These are phyloP conservation scores for Sordariomycetes sp. DNA, from an alignment of 2,329 filamentous ascomycete genomes.

Conservation along the genomic window DNA sequence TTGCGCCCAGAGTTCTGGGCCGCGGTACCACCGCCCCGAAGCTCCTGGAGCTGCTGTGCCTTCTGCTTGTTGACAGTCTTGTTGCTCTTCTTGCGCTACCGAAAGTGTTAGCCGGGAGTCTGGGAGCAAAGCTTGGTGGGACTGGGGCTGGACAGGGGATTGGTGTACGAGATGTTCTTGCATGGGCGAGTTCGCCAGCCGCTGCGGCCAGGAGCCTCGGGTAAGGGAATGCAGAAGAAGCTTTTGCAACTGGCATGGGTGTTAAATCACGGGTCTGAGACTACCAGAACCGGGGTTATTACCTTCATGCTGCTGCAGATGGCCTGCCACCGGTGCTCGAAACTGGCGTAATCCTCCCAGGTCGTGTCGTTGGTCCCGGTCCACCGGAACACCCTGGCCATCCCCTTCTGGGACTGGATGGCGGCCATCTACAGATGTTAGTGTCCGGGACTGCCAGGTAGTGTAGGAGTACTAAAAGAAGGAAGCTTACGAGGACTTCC, in stretches of 20 bases:
- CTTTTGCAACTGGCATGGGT: background rate
- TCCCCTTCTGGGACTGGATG: background rate
- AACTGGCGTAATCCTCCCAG: background rate
- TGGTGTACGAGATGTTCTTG: background rate
- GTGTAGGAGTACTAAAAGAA: background rate
- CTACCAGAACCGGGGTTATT: background rate
- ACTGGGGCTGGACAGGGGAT: background rate
- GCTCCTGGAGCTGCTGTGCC: background rate
- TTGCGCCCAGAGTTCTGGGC: background rate
- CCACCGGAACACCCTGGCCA: background rate
- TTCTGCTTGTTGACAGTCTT: background rate
- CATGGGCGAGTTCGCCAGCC: background rate
- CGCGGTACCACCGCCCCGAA: background rate
- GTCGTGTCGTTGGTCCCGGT: background rate
- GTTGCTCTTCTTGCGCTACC: background rate
- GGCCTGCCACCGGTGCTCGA: background rate
- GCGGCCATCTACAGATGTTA: background rate
- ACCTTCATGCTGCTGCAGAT: background rate
- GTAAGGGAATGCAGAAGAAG: background rate
- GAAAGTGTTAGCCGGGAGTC: background rate
- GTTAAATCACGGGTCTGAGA: background rate
- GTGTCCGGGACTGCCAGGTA: background rate
- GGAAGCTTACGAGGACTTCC: background rate
- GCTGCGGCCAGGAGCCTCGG: background rate
- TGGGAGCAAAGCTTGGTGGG: background rate